phyloP scores from a whole-genome alignment of 2,329 filamentous ascomycete species.

The Rhynchosporium secalis region DNA sequence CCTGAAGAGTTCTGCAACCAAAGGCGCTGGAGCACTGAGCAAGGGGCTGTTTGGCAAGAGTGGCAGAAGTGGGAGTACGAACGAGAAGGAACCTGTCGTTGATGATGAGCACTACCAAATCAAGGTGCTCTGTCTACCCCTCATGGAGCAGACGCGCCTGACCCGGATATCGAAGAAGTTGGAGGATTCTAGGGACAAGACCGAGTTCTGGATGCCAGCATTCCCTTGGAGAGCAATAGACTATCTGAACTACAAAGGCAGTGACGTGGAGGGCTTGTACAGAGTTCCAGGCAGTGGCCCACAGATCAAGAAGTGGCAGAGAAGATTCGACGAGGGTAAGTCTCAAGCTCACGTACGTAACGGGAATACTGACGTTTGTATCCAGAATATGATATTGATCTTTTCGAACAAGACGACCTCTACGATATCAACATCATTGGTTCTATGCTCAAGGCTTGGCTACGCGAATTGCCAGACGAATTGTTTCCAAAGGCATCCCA shows the following conservation, averaged over 20 bases:
- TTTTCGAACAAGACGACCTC: constrained; percentile 82
- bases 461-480: constrained; percentile 91
- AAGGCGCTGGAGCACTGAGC: constrained; percentile 77
- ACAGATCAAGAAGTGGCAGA: constrained; percentile 91
- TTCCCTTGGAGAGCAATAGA: constrained; percentile 95
- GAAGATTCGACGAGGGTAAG: constrained; percentile 81
- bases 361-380: constrained; percentile 2
- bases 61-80: constrained; percentile 67
- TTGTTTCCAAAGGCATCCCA: constrained; percentile 86
- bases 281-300: constrained; percentile 87
- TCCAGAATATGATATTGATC: constrained; percentile 80
- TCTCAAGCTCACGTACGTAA: constrained; percentile 6
- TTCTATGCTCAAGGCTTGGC: constrained; percentile 94
- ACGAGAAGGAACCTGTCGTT: constrained; percentile 62
- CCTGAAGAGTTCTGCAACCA: constrained; percentile 69
- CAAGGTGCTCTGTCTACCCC: constrained; percentile 80
- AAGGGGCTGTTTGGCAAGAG: constrained; percentile 83
- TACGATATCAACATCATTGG: constrained; percentile 97
- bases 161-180: constrained; percentile 89
- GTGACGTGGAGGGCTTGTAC: constrained; percentile 91
- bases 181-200: constrained; percentile 88
- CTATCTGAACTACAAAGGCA: constrained; percentile 92
- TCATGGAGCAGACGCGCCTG: constrained; percentile 85
- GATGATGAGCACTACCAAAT: constrained; percentile 83
- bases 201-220: constrained; percentile 98